A percentile compares a stretch with the other conserved stretches of the same genome.
Conservation (phyloP, 2,329 filamentous ascomycete genomes). For the Fusarium falciforme region DNA sequence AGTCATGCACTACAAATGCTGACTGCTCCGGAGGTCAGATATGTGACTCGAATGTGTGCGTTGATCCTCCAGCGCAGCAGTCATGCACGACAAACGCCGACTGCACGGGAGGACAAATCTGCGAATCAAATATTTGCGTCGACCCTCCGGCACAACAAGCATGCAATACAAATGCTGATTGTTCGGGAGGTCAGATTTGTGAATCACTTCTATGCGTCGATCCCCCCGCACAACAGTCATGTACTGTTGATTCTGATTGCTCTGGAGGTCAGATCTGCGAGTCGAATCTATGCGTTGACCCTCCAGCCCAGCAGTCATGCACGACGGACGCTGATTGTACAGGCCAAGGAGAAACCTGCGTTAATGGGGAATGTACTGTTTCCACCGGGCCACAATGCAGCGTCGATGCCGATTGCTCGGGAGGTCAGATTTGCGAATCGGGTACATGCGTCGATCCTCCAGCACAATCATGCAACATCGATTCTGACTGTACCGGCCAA, state of each 20-base stretch:
- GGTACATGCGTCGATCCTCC: neutral
- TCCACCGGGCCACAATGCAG: neutral
- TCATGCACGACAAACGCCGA: neutral
- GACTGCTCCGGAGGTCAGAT: neutral
- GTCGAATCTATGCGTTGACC: neutral
- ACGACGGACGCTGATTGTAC: constrained; percentile 8
- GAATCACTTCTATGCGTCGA: neutral
- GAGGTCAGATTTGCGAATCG: neutral
- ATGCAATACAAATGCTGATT: neutral
- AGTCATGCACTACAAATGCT: neutral
- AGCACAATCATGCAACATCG: too few species aligned
- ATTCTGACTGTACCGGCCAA: too few species aligned
- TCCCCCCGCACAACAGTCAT: neutral
- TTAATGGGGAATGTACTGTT: neutral
- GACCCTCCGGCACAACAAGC: neutral
- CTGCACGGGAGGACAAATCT: neutral
- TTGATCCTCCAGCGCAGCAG: neutral
- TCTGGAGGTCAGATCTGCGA: neutral
- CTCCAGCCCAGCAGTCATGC: neutral
- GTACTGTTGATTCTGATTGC: neutral
- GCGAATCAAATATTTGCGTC: neutral
- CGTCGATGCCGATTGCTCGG: neutral
- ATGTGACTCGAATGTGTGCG: neutral
- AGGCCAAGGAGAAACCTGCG: constrained; percentile 7
- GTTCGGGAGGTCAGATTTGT: neutral